Evolutionary conservation across 495 filamentous ascomycete species (phyloP), one percentile per base, ranked within the genome.

Genomic region (Lepidopterella palustris): DNA sequence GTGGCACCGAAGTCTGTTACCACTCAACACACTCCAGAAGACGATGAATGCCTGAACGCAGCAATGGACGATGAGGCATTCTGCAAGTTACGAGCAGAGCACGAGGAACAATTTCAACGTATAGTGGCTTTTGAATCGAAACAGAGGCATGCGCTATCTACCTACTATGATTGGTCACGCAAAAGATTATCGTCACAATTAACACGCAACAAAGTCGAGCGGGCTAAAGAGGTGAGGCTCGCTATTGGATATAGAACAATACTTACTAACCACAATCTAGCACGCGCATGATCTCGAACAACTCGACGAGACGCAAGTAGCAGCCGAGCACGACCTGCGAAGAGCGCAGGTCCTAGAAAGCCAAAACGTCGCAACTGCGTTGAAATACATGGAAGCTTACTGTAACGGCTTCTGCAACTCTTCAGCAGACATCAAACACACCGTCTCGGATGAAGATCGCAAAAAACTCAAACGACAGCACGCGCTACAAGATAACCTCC

Each of bases 371-470:
- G 64, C 60, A 3, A 67, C 64, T 18, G 64, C 64, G 3, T 29
- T 67, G 5, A 67, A 67, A 28, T 61, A 67, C 45, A 67, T 67
- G 64, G 57, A 63, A 21, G 64, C 64, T 1, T 67, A 67, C 31
- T 63, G 60, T 29, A 57, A 53, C 21, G 64, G 61, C 45, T 27
- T 58, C 1, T 56, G 27, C 15, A 45, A 40, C 40, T 31, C 58
- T 20, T 59, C 10, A 1, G 26, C 8, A 21, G 25, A 66, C 13
- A 51, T 9, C 32, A 21, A 39, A 24, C 64, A 63, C 26, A 57
- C 31, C 15, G 61, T 67, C 3, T 63, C 64, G 9, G 64, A 60
- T 26, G 64, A 67, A 35, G 64, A 67, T 27, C 47, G 49, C 2
- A 58, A 58, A 35, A 63, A 63, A 32, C 49, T 67, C 1, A 57